Evolutionary conservation across 768 basidiomycete species (phyloP).

Genomic region (Epithele typhae): DNA sequence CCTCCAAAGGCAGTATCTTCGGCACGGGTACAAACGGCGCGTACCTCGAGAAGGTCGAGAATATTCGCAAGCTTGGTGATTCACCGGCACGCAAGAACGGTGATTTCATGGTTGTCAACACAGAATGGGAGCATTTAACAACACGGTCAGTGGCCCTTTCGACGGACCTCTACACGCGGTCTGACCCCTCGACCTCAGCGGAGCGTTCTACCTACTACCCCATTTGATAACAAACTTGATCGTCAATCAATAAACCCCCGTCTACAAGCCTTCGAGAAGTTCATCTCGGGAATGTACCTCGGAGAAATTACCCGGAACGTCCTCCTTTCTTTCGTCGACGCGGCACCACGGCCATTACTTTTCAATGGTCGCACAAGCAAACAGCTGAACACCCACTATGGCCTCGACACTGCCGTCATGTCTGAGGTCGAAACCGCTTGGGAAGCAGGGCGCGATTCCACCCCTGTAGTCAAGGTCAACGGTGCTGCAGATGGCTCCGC

Average conservation of each 20-base stretch:
- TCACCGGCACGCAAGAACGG: constrained; percentile 53
- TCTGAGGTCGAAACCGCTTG: constrained; percentile 79
- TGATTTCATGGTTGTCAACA: constrained; percentile 91
- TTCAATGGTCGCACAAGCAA: constrained; percentile 77
- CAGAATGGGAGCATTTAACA: constrained; percentile 98
- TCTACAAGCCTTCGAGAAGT: constrained; percentile 95
- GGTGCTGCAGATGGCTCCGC: constrained; percentile 3
- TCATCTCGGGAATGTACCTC: constrained; percentile 98
- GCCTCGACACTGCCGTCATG: constrained; percentile 91
- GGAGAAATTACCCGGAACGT: constrained; percentile 91
- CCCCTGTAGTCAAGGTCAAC: constrained; percentile 10
- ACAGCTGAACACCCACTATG: constrained; percentile 84
- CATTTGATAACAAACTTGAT: constrained; percentile 90
- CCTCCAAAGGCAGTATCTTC: constrained; percentile 79
- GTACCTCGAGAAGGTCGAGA: constrained; percentile 84
- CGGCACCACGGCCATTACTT: constrained; percentile 63
- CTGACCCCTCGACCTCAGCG: constrained; percentile 42
- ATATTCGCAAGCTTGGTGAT: constrained; percentile 80
- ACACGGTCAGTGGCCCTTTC: constrained; percentile 51
- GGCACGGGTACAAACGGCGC: constrained; percentile 99
- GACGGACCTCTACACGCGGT: background rate
- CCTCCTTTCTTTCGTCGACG: constrained; percentile 77
- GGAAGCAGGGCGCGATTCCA: constrained; percentile 29
- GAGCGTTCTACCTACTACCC: constrained; percentile 77
- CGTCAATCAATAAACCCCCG: constrained; percentile 91